phyloP scores from a whole-genome alignment of 2,329 filamentous ascomycete species.

The Plenodomus tracheiphilus region DNA sequence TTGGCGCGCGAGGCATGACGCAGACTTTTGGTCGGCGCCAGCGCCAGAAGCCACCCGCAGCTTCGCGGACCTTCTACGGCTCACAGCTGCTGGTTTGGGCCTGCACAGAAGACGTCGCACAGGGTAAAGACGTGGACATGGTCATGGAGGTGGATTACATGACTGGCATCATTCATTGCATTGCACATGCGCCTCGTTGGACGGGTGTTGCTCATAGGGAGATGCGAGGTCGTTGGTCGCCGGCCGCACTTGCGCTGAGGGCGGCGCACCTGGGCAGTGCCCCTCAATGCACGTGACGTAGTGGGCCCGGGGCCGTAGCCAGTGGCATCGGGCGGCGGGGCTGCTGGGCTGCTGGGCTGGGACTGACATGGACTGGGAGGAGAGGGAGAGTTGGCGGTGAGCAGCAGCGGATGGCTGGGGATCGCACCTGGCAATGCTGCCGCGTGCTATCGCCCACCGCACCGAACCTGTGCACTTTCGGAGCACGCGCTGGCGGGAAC shows the following conservation, averaged over 20 bases:
- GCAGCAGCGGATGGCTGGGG: constrained; percentile 38
- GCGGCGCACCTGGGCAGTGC: too few species aligned
- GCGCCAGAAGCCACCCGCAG: constrained; percentile 21
- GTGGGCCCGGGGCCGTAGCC: constrained; percentile 3
- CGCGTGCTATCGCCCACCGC: too few species aligned
- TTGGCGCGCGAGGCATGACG: constrained; percentile 26
- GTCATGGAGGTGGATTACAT: neutral
- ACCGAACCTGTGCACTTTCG: constrained; percentile 9
- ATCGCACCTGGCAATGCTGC: constrained; percentile 9
- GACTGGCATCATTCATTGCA: neutral
- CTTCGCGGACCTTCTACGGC: constrained; percentile 29
- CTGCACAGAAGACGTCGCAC: too few species aligned
- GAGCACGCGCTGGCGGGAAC: constrained; percentile 15
- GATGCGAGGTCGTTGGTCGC: too few species aligned
- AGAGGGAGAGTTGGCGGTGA: constrained; percentile 46
- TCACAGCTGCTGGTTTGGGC: constrained; percentile 9
- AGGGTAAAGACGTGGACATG: too few species aligned
- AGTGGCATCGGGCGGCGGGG: constrained; percentile 16
- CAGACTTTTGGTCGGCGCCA: constrained; percentile 16
- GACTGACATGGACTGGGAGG: too few species aligned
- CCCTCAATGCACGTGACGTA: constrained; percentile 41
- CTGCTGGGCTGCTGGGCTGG: constrained; percentile 4
- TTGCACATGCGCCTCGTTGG: neutral
- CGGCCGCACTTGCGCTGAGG: constrained; percentile 15
- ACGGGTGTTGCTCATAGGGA: neutral